Conservation (phyloP, 2,329 filamentous ascomycete genomes). For the Incumbomyces delicatus region DNA sequence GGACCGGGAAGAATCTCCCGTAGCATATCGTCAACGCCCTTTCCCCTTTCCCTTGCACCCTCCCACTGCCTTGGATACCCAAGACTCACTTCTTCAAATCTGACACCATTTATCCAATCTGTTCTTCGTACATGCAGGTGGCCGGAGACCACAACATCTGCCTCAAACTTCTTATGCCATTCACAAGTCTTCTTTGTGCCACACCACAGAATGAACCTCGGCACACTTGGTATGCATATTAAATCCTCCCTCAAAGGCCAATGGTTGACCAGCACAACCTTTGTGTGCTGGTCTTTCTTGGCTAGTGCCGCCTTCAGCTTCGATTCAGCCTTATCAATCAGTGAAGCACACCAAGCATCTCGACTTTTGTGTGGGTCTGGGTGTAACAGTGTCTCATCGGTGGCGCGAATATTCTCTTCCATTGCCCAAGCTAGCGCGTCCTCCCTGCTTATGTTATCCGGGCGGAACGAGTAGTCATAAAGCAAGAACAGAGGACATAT, state of each 20-base stretch:
- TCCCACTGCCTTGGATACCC: constrained; percentile 21
- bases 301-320: constrained; percentile 12
- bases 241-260: constrained; percentile 21
- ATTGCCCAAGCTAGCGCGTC: constrained; percentile 28
- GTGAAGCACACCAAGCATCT: constrained; percentile 17
- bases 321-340: constrained; percentile 13
- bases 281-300: constrained; percentile 9
- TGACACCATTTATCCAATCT: constrained; percentile 19
- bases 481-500: constrained; percentile 50
- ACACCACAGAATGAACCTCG: constrained; percentile 21
- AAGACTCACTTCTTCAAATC: constrained; percentile 21
- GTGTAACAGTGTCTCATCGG: constrained; percentile 20
- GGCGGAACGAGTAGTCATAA: constrained; percentile 52
- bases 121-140: constrained; percentile 20
- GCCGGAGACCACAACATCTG: constrained; percentile 20
- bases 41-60: constrained; percentile 14
- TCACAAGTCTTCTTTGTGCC: constrained; percentile 19
- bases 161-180: constrained; percentile 19
- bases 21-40: constrained; percentile 17
- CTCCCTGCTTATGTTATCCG: constrained; percentile 39
- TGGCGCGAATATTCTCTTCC: constrained; percentile 19
- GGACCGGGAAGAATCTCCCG: constrained; percentile 18
- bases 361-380: constrained; percentile 17
- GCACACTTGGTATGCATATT: constrained; percentile 17
- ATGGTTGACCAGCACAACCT: constrained; percentile 20